Conservation (phyloP, 2,329 filamentous ascomycete genomes). For the Fusarium newnesense region DNA sequence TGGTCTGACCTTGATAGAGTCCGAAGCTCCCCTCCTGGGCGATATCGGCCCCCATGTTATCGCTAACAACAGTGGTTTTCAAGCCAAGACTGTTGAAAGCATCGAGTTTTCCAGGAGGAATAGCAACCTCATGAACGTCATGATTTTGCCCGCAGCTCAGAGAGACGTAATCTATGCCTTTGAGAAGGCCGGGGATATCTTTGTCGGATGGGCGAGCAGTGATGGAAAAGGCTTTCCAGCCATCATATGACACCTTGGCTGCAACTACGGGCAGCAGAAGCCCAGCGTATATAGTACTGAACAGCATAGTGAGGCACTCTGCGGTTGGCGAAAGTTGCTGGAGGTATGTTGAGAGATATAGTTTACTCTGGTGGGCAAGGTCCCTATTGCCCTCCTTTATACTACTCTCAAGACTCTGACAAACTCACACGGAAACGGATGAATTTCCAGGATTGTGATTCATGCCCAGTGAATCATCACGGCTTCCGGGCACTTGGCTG, state of each 20-base stretch:
- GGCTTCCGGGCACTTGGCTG: too few relatives aligned
- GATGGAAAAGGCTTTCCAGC: slow-evolving; percentile 43
- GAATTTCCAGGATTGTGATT: not conserved
- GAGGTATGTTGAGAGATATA: not conserved
- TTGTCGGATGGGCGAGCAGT: slow-evolving; percentile 28
- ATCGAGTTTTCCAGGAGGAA: slow-evolving; percentile 38
- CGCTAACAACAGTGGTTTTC: slow-evolving; percentile 32
- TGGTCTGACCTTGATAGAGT: slow-evolving; percentile 15
- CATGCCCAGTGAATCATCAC: not conserved
- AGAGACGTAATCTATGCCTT: slow-evolving; percentile 35
- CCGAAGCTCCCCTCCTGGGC: slow-evolving; percentile 36
- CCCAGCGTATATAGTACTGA: not conserved
- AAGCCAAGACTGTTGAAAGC: slow-evolving; percentile 39
- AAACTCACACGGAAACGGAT: too few relatives aligned
- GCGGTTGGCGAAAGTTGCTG: too few relatives aligned
- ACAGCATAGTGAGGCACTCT: slow-evolving; percentile 5
- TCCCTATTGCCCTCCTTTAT: not conserved
- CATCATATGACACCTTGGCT: slow-evolving; percentile 39
- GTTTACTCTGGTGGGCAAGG: not conserved
- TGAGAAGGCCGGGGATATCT: slow-evolving; percentile 25
- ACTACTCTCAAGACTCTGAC: not conserved
- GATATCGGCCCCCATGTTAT: slow-evolving; percentile 43
- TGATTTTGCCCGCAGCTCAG: slow-evolving; percentile 41
- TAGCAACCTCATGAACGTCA: slow-evolving; percentile 39
- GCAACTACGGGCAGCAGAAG: slow-evolving; percentile 22